Conservation (phyloP, 2,329 filamentous ascomycete genomes). For the Eutypa lata region DNA sequence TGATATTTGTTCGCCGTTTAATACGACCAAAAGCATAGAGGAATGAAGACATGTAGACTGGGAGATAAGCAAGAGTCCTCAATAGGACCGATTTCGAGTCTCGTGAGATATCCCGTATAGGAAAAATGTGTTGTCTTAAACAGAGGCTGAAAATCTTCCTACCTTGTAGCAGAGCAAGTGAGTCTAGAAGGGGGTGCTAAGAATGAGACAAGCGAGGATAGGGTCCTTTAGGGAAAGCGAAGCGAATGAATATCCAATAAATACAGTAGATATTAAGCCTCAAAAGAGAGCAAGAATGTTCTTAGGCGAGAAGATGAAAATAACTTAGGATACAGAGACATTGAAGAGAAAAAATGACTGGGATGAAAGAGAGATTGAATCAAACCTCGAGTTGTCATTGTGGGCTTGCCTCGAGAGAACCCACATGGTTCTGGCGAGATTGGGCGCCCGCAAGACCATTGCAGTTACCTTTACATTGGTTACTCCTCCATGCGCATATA, state of each 20-base stretch:
- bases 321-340: background rate
- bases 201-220: slow-evolving; percentile 16
- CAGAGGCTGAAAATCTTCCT: slow-evolving; percentile 8
- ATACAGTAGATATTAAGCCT: background rate
- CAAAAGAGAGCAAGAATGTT: background rate
- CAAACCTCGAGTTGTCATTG: background rate
- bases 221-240: background rate
- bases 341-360: background rate
- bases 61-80: slow-evolving; percentile 16
- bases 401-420: background rate
- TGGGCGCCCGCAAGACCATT: background rate
- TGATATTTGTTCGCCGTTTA: background rate
- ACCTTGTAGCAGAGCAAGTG: slow-evolving; percentile 15
- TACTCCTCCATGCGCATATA: background rate
- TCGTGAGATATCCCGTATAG: slow-evolving; percentile 10
- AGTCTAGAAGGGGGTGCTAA: slow-evolving; percentile 14
- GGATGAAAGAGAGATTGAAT: background rate
- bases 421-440: background rate
- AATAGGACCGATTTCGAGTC: slow-evolving; percentile 9
- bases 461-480: background rate
- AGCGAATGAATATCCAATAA: background rate
- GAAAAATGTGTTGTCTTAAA: slow-evolving; percentile 27
- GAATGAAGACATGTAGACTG: slow-evolving; percentile 10
- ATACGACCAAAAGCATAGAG: background rate
- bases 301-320: background rate